Evolutionary conservation across 345 rosid genomes (phyloP).

Genomic region (Bruguiera gymnorhiza): DNA sequence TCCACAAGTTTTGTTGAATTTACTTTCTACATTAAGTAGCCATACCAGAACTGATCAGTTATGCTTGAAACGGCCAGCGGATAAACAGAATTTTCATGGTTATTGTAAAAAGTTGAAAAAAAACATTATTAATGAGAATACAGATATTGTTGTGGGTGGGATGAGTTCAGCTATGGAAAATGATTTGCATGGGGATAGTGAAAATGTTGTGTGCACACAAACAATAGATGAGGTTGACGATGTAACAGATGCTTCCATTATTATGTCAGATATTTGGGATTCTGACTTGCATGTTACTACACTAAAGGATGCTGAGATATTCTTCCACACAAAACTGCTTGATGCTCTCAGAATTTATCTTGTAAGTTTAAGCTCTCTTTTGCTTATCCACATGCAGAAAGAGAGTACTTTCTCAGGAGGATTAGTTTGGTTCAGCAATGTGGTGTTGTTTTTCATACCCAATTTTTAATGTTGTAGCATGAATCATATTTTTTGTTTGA

Average conservation of each 20-base stretch:
- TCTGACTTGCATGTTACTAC: constrained; percentile 37
- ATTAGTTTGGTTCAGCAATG: not conserved
- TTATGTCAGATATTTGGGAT: constrained; percentile 66
- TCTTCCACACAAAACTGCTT: constrained; percentile 64
- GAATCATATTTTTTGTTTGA: not conserved
- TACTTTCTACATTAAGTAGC: constrained; percentile 52
- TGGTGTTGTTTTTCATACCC: not conserved
- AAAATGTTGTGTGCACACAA: constrained; percentile 24
- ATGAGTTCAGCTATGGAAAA: constrained; percentile 37
- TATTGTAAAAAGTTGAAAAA: constrained; percentile 41
- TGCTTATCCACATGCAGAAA: constrained; percentile 2
- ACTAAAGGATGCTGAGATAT: constrained; percentile 54
- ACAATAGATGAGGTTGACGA: constrained; percentile 34
- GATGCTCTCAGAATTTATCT: constrained; percentile 68
- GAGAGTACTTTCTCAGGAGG: not conserved
- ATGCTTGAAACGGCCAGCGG: constrained; percentile 49
- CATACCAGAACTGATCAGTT: constrained; percentile 25
- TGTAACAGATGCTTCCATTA: constrained; percentile 43
- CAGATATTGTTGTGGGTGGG: constrained; percentile 64
- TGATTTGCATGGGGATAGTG: constrained; percentile 32
- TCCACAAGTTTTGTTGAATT: constrained; percentile 66
- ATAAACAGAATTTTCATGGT: constrained; percentile 24
- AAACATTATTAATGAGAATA: constrained; percentile 33
- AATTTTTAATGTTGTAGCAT: not conserved
- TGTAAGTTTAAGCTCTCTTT: constrained; percentile 41